Percentiles rank a stretch among this genome's conserved stretches.
phyloP scores from a whole-genome alignment of 208 protist species.

The Novymonas esmeraldas region DNA sequence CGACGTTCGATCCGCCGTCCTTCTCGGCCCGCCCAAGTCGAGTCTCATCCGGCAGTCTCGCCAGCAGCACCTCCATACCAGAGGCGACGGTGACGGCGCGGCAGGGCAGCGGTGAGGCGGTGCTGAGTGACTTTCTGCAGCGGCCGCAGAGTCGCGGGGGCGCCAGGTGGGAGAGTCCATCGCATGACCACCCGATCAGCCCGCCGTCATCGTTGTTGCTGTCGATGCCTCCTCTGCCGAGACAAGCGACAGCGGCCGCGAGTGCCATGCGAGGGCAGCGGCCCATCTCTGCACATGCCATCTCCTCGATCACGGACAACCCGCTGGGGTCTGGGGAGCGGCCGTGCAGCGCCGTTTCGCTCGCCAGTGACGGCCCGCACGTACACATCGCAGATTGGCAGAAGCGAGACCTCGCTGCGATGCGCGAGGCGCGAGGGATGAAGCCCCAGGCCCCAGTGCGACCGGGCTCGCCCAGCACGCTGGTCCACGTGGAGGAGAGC shows the following conservation, averaged over 20 bases:
- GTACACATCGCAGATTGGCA: slow-evolving; percentile 9
- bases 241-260: not conserved
- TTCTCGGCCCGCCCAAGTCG: not conserved
- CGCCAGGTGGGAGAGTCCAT: not conserved
- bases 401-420: slow-evolving; percentile 2
- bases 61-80: not conserved
- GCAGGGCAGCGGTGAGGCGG: not conserved
- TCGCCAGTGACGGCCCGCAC: not conserved
- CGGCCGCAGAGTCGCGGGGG: not conserved
- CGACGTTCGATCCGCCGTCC: too few relatives aligned
- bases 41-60: not conserved
- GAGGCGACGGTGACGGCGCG: not conserved
- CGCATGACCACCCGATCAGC: too few relatives aligned
- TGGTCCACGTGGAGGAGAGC: slow-evolving; percentile 21
- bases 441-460: slow-evolving; percentile 6
- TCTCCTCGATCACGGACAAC: not conserved
- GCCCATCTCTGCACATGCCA: not conserved
- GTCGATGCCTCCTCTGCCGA: not conserved
- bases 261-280: not conserved
- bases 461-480: slow-evolving; percentile 5
- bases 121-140: not conserved
- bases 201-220: not conserved
- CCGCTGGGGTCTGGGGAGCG: not conserved
- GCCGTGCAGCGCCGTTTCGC: not conserved
- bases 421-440: slow-evolving; percentile 6